Evolutionary conservation across 352 stramenopile species (phyloP).

Genomic region (Phytopythium oedochilum): DNA sequence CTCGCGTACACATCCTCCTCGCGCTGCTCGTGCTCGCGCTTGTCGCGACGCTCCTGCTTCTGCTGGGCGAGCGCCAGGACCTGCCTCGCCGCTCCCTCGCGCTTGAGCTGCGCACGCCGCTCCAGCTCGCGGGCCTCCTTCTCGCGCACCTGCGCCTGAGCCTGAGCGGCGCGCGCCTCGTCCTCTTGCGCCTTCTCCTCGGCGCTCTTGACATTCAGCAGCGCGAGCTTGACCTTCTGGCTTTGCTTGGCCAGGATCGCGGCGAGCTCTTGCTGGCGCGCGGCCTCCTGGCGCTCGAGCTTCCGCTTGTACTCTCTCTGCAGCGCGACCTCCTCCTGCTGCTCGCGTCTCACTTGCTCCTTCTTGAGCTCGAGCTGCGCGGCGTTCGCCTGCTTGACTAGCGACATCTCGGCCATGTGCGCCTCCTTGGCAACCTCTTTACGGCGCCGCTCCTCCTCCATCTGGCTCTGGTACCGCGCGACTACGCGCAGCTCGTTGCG

Average conservation of each 20-base stretch:
- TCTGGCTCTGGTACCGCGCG: conserved; percentile 30
- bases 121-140: conserved; percentile 31
- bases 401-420: conserved; percentile 34
- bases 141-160: conserved; percentile 36
- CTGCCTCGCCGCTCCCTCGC: conserved; percentile 24
- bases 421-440: conserved; percentile 40
- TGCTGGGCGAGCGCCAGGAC: conserved; percentile 37
- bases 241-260: conserved; percentile 46
- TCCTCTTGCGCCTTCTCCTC: conserved; percentile 57
- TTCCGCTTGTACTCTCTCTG: conserved; percentile 47
- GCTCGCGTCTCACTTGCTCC: conserved; percentile 23
- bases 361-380: conserved; percentile 49
- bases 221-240: conserved; percentile 46
- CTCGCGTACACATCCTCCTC: conserved; percentile 39
- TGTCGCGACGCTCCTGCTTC: conserved; percentile 31
- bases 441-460: conserved; percentile 40
- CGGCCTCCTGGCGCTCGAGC: conserved; percentile 40
- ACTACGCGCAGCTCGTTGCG: conserved; percentile 38
- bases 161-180: conserved; percentile 31
- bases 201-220: conserved; percentile 55
- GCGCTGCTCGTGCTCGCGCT: conserved; percentile 15
- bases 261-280: conserved; percentile 36
- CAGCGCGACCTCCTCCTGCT: conserved; percentile 35
- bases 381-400: conserved; percentile 47
- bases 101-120: conserved; percentile 25